Percentiles rank a stretch among this genome's conserved stretches.
These are phyloP conservation scores for Fraxinus nigra DNA, from an alignment of 305 asterid genomes.

Conservation along the genomic window DNA sequence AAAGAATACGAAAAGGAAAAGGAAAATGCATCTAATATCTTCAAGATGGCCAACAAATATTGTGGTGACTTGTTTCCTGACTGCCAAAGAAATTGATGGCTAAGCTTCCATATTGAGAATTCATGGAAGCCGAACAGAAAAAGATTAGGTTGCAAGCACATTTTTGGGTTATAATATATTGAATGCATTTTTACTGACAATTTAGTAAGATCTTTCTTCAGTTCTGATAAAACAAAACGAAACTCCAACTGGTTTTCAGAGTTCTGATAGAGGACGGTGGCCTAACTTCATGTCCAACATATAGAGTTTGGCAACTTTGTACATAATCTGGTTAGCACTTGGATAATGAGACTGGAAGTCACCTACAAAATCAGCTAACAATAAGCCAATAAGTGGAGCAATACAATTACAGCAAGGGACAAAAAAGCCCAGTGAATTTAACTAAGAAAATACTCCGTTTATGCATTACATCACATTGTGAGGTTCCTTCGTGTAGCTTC, in stretches of 20 bases:
- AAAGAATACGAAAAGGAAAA: not conserved
- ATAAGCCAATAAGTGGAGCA: not conserved
- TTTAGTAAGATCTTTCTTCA: not conserved
- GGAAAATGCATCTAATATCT: not conserved
- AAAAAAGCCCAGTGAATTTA: not conserved
- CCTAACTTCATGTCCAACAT: not conserved
- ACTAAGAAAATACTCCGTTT: not conserved
- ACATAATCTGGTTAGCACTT: not conserved
- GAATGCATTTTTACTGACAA: not conserved
- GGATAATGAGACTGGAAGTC: not conserved
- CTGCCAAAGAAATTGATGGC: not conserved
- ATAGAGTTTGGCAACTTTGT: not conserved
- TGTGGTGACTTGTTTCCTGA: no score
- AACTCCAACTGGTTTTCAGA: not conserved
- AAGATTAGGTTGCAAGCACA: not conserved
- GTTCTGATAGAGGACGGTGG: not conserved
- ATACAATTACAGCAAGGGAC: not conserved
- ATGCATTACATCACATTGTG: not conserved
- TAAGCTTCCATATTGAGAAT: not conserved
- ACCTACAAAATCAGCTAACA: not conserved
- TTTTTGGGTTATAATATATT: not conserved
- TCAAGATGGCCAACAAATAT: no score
- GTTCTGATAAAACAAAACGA: not conserved
- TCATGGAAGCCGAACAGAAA: not conserved
- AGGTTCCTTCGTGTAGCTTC: constrained; percentile 60